Conservation (phyloP, 2,329 filamentous ascomycete species). For the Lachnellula arida region DNA sequence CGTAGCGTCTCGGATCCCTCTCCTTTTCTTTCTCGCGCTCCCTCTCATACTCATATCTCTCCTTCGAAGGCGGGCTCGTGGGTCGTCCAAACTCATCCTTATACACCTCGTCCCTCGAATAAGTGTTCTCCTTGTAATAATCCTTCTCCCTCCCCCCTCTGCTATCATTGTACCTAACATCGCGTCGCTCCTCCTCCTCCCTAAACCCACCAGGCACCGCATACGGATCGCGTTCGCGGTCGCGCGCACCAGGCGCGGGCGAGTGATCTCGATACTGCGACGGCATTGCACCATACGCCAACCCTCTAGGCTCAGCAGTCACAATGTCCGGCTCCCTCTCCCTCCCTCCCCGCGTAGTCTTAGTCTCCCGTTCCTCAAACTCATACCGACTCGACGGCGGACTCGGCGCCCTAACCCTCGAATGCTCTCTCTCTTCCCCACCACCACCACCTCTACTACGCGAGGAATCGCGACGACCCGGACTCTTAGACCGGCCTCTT, state of each 20-base stretch:
- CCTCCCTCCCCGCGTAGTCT: conserved; percentile 1
- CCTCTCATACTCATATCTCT: conserved; percentile 20
- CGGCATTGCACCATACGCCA: conserved; percentile 1
- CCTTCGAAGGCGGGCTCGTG: conserved; percentile 11
- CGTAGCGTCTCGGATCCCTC: conserved; percentile 20
- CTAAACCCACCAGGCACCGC: conserved; percentile 18
- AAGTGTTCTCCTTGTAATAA: conserved; percentile 7
- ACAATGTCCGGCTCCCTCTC: conserved; percentile 10
- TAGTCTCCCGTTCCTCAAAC: conserved; percentile 7
- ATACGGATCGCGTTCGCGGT: conserved; percentile 3
- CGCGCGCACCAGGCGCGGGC: conserved; percentile 2
- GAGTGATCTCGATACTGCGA: conserved; percentile 6
- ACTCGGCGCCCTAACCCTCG: conserved; percentile 7
- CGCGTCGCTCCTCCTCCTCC: conserved; percentile 10
- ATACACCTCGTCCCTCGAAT: conserved; percentile 1
- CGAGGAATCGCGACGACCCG: conserved; percentile 21
- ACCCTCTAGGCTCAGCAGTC: conserved; percentile 12
- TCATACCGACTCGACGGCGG: conserved; percentile 18
- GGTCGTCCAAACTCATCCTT: conserved; percentile 14
- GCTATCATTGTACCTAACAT: conserved; percentile 11
- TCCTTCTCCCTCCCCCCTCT: conserved; percentile 16
- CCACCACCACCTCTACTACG: not conserved
- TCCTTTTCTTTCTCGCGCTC: conserved; percentile 25
- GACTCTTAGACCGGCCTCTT: conserved; percentile 27
- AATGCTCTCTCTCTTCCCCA: conserved; percentile 20